Evolutionary conservation across 2,329 filamentous ascomycete species (phyloP).

Genomic region (Emergomyces orientalis): DNA sequence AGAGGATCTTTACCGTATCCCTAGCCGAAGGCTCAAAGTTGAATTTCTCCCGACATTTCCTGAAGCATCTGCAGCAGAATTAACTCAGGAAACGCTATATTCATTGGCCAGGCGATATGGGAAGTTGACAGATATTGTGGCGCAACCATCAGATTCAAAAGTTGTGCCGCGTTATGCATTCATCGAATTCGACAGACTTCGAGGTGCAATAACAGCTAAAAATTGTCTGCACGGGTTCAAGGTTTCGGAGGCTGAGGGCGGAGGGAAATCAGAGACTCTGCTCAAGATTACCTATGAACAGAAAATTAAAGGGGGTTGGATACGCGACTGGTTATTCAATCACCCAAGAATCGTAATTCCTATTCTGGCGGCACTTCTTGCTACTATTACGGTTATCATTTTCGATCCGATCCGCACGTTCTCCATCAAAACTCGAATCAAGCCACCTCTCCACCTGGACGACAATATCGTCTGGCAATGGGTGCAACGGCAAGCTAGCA

Average conservation of each 20-base stretch:
- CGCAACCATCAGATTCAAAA: conserved; percentile 80
- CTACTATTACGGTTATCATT: conserved; percentile 72
- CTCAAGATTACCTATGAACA: conserved; percentile 78
- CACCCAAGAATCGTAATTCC: conserved; percentile 88
- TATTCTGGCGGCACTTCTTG: conserved; percentile 66
- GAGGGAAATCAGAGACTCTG: conserved; percentile 64
- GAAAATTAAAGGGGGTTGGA: conserved; percentile 64
- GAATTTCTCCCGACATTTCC: conserved; percentile 71
- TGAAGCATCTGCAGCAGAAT: conserved; percentile 62
- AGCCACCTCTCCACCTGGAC: conserved; percentile 62
- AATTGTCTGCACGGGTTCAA: conserved; percentile 85
- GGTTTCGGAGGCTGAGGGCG: conserved; percentile 58
- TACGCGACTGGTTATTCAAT: conserved; percentile 76
- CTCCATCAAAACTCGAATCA: conserved; percentile 82
- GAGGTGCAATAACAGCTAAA: conserved; percentile 75
- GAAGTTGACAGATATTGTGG: conserved; percentile 75
- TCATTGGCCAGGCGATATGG: conserved; percentile 82
- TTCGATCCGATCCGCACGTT: conserved; percentile 94
- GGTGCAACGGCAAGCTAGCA: conserved; percentile 58
- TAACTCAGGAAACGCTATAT: conserved; percentile 81
- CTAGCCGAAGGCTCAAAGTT: conserved; percentile 64
- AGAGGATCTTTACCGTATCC: conserved; percentile 79
- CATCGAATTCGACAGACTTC: conserved; percentile 63
- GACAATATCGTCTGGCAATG: conserved; percentile 68
- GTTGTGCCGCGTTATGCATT: conserved; percentile 69